These are phyloP conservation scores for Fusarium sp. DNA, from an alignment of 2,329 filamentous ascomycete genomes.

Conservation along the genomic window DNA sequence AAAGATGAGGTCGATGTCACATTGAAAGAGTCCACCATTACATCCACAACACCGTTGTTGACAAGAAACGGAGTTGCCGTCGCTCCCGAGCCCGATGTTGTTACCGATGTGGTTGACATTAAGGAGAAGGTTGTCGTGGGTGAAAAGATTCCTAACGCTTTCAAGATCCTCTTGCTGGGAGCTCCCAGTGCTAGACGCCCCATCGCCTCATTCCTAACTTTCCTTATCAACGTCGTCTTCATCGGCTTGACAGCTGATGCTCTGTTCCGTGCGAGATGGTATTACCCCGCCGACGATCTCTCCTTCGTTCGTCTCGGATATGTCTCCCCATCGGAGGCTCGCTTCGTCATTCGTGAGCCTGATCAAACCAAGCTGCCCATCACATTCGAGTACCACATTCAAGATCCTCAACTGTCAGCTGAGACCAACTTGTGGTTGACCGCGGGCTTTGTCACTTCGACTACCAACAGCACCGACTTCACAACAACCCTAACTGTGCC, in stretches of 20 bases:
- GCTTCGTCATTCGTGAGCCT: constrained; percentile 87
- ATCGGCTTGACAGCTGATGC: constrained; percentile 81
- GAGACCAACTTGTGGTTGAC: constrained; percentile 74
- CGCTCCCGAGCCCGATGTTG: constrained; percentile 50
- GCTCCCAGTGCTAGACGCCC: constrained; percentile 79
- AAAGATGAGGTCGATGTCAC: constrained; percentile 71
- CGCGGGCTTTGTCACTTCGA: constrained; percentile 72
- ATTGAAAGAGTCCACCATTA: constrained; percentile 60
- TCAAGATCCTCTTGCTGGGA: constrained; percentile 79
- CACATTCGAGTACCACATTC: constrained; percentile 73
- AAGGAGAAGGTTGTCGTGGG: constrained; percentile 72
- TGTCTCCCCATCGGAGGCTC: constrained; percentile 83
- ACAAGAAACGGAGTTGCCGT: constrained; percentile 48
- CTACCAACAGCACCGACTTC: constrained; percentile 84
- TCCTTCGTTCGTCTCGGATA: constrained; percentile 91
- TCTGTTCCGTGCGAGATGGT: constrained; percentile 77
- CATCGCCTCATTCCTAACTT: constrained; percentile 73
- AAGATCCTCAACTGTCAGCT: constrained; percentile 62
- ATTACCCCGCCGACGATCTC: constrained; percentile 78
- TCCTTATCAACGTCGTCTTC: constrained; percentile 78
- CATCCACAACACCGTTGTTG: constrained; percentile 43
- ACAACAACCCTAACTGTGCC: constrained; percentile 78
- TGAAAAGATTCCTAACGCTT: constrained; percentile 66
- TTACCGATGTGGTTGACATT: constrained; percentile 68
- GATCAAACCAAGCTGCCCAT: constrained; percentile 80